phyloP scores from a whole-genome alignment of 345 rosid species.

The Zanthoxylum bungeanum region DNA sequence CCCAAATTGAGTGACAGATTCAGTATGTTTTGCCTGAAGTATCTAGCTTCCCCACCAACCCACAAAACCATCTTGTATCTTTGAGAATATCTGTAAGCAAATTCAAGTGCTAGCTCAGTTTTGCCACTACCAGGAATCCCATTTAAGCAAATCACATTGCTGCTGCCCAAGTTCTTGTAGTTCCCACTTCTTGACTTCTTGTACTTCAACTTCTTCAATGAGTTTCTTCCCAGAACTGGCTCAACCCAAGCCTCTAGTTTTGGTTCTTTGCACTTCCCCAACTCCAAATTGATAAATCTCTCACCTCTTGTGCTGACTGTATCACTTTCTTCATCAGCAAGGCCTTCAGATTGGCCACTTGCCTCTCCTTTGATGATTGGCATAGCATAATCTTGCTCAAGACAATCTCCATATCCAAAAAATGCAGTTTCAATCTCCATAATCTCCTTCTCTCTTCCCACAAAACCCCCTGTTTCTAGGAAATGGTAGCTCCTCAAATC shows the following conservation, averaged over 20 bases:
- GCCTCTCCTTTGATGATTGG: constrained; percentile 56
- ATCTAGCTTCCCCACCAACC: constrained; percentile 85
- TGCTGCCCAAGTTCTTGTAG: constrained; percentile 46
- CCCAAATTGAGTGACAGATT: constrained; percentile 75
- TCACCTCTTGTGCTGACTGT: constrained; percentile 36
- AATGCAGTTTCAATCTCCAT: constrained; percentile 68
- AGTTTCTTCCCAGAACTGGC: constrained; percentile 56
- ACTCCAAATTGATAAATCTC: constrained; percentile 61
- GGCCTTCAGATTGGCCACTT: constrained; percentile 76
- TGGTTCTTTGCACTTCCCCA: constrained; percentile 66
- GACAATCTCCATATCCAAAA: constrained; percentile 53
- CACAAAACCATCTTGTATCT: constrained; percentile 91
- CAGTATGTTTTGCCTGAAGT: constrained; percentile 77
- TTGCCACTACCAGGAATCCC: constrained; percentile 82
- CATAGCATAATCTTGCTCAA: constrained; percentile 43
- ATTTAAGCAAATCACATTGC: constrained; percentile 65
- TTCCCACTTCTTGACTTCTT: constrained; percentile 65
- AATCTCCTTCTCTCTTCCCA: constrained; percentile 81
- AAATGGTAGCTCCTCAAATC: constrained; percentile 69
- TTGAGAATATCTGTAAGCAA: constrained; percentile 69
- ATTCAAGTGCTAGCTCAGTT: constrained; percentile 88
- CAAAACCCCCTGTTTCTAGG: constrained; percentile 60
- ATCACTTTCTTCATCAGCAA: constrained; percentile 77
- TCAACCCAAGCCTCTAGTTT: constrained; percentile 61
- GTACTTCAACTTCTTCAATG: constrained; percentile 54